phyloP scores from a whole-genome alignment of 345 rosid genomes.

The Citrus sp. region DNA sequence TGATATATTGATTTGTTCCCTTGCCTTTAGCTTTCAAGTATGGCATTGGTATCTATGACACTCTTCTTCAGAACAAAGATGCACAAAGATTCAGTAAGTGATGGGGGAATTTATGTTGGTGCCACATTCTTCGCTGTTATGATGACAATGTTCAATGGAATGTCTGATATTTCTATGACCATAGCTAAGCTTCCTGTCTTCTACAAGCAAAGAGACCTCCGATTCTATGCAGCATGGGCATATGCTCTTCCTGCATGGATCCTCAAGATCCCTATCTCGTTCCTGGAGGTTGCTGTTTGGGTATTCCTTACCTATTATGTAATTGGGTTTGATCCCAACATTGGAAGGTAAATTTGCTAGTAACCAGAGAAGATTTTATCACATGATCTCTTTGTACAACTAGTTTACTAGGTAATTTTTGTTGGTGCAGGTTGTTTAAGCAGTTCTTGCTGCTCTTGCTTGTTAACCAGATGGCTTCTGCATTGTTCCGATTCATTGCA shows the following conservation, averaged over 20 bases:
- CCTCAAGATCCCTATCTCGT: slow-evolving; percentile 64
- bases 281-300: slow-evolving; percentile 61
- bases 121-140: slow-evolving; percentile 58
- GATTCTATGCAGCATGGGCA: slow-evolving; percentile 78
- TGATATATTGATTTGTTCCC: slow-evolving; percentile 5
- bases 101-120: slow-evolving; percentile 58
- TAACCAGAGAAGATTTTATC: background rate
- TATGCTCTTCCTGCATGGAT: slow-evolving; percentile 82
- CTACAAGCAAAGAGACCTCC: slow-evolving; percentile 75
- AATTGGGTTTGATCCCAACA: slow-evolving; percentile 68
- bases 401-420: background rate
- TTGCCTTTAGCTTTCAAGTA: slow-evolving; percentile 32
- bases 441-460: slow-evolving; percentile 44
- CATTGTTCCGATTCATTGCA: slow-evolving; percentile 54
- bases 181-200: slow-evolving; percentile 80
- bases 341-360: slow-evolving; percentile 45
- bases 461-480: slow-evolving; percentile 53
- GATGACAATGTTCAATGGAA: slow-evolving; percentile 61
- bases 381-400: background rate
- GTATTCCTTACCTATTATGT: slow-evolving; percentile 72
- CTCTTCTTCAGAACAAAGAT: slow-evolving; percentile 60
- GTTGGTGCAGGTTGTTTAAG: slow-evolving; percentile 41
- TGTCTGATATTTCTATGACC: slow-evolving; percentile 73
- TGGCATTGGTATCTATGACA: slow-evolving; percentile 51
- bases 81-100: slow-evolving; percentile 36